Evolutionary conservation across 2,329 filamentous ascomycete species (phyloP), one percentile per base, ranked within the genome.

Genomic region (Diplodia corticola): DNA sequence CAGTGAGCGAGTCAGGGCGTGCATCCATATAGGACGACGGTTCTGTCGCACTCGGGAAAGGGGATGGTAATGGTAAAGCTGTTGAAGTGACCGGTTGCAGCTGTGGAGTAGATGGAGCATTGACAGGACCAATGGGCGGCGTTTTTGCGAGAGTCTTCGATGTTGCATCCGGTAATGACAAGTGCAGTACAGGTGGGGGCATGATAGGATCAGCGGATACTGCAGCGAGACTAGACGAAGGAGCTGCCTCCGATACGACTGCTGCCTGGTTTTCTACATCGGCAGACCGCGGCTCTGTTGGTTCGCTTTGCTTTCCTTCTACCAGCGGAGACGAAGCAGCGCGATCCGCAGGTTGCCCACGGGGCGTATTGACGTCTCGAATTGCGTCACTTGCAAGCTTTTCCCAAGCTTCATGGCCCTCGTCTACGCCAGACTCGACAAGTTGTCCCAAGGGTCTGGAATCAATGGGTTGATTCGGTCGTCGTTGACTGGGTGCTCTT

Each of bases 1-100:
- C 26, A 13, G 30, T n/a, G 28, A 33, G 12, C 5, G 30, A 12
- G 13, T n/a, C n/a, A 33, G 64, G 53, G 24, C 68, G 61, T 24
- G 70, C 67, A 55, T 76, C 75, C 46, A 77, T 70, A 53, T 74
- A 78, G 1, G 75, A 76, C 1, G 68, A 63, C 3, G 61, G 53
- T 46, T 65, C 69, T 2, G 49, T 57, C 28, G 74, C 73, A 9
- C 66, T 75, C 5, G 77, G 77, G 53, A 78, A 78, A 0, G 77
- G 77, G 2, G 77, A 78, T 24, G 76, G 76, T 17, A 78, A 67
- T n/a, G 77, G 76, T 2, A 78, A 70, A 1, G 75, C 76, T 22
- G 74, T 71, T 6, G 76, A 77, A 35, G 76, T 74, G 12, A 76
- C 67, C 0, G 77, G 76, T 26, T 72, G 64, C 37, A 66, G 17